A percentile compares a stretch with the other conserved stretches of the same genome.
Evolutionary conservation across 345 rosid genomes (phyloP).

Genomic region (Citrus sp.): DNA sequence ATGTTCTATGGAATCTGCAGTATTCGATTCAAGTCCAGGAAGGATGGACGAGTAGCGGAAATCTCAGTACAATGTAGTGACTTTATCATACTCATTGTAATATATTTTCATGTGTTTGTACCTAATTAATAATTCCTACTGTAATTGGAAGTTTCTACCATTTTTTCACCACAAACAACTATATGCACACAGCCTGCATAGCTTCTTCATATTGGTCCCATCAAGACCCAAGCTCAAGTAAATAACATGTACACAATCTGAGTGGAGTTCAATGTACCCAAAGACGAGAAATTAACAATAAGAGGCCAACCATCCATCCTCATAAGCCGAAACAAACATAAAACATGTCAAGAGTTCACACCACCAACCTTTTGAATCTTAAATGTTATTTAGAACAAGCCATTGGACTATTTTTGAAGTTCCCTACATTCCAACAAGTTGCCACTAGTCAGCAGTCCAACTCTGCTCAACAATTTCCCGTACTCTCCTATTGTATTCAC

Average conservation of each 20-base stretch:
- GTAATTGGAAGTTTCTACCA: background rate
- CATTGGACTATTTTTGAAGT: conserved; percentile 20
- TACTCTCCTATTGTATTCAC: conserved; percentile 87
- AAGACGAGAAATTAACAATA: conserved; percentile 9
- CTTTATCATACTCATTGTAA: background rate
- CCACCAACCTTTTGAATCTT: conserved; percentile 9
- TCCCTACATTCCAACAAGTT: conserved; percentile 9
- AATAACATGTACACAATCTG: background rate
- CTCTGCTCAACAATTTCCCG: conserved; percentile 90
- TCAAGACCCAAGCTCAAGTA: background rate
- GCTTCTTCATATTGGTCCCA: background rate
- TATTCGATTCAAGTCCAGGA: conserved; percentile 88
- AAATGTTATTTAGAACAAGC: conserved; percentile 25
- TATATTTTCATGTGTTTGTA: background rate
- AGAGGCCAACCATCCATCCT: conserved; percentile 17
- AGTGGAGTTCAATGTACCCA: background rate
- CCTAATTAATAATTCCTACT: background rate
- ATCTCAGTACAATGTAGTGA: conserved; percentile 38
- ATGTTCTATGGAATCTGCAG: conserved; percentile 92
- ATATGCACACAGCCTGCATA: background rate
- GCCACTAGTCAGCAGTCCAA: conserved; percentile 83
- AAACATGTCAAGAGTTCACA: conserved; percentile 11
- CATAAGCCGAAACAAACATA: conserved; percentile 19
- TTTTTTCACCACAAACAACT: background rate
- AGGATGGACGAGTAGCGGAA: conserved; percentile 87